These are phyloP conservation scores for Paraglomus brasilianum DNA, from an alignment of 192 early-diverging fungal genomes.

Conservation along the genomic window DNA sequence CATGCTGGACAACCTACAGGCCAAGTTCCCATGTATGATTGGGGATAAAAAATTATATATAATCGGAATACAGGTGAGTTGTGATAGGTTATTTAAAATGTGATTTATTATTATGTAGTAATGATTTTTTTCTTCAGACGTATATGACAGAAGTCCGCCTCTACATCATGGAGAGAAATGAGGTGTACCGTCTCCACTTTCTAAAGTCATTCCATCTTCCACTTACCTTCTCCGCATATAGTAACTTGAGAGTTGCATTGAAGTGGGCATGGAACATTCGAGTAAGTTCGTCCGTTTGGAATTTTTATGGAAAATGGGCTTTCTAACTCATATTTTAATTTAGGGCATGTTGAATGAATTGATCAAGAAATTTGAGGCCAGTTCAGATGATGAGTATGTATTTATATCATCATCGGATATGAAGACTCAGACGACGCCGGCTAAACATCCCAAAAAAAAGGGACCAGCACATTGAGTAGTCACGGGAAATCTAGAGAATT, in stretches of 20 bases:
- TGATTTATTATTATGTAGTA: slow-evolving; percentile 17
- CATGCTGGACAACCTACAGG: slow-evolving; percentile 20
- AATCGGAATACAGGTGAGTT: slow-evolving; percentile 26
- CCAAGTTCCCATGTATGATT: slow-evolving; percentile 8
- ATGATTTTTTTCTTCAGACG: slow-evolving; percentile 8
- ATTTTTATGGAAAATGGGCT: slow-evolving; percentile 6
- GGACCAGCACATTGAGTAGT: no score
- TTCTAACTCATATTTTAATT: neutral
- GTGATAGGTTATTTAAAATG: no score
- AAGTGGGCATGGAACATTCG: slow-evolving; percentile 22
- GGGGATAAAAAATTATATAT: slow-evolving; percentile 4
- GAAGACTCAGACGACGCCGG: slow-evolving; percentile 2
- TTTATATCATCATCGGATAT: slow-evolving; percentile 5
- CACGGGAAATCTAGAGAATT: no score
- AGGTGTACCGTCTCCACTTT: slow-evolving; percentile 12
- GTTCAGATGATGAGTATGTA: neutral
- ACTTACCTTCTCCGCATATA: slow-evolving; percentile 8
- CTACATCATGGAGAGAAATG: slow-evolving; percentile 19
- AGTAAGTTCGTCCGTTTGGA: neutral
- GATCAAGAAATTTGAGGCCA: no score
- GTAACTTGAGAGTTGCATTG: slow-evolving; percentile 18
- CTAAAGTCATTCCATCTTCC: slow-evolving; percentile 1
- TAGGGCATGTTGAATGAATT: neutral
- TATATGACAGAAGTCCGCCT: slow-evolving; percentile 20
- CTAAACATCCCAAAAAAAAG: slow-evolving; percentile 8